Conservation (phyloP, 1,284 basidiomycete genomes). For the Moesziomyces parantarcticus region DNA sequence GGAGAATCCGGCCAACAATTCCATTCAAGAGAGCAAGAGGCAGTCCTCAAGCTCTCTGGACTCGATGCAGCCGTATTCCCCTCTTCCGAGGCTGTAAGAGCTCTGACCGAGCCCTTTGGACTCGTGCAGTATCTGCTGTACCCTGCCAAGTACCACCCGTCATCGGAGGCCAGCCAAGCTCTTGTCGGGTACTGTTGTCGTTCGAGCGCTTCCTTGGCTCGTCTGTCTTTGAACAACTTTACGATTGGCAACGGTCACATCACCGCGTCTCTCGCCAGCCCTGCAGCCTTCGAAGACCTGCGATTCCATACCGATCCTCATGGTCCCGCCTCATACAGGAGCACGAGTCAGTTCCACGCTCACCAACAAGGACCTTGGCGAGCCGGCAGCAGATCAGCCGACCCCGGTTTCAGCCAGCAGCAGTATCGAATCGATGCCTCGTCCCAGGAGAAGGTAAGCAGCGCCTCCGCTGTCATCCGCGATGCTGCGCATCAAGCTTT, state of each 20-base stretch:
- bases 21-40: neutral
- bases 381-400: too few species aligned
- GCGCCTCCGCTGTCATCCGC: too few species aligned
- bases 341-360: neutral
- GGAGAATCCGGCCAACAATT: neutral
- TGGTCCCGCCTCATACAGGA: too few species aligned
- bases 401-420: too few species aligned
- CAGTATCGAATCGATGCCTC: too few species aligned
- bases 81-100: slow-evolving; percentile 19
- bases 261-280: slow-evolving; percentile 2
- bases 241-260: slow-evolving; percentile 15
- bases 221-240: slow-evolving; percentile 20
- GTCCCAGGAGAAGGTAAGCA: too few species aligned
- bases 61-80: slow-evolving; percentile 23
- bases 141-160: neutral
- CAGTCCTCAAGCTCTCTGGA: slow-evolving; percentile 12
- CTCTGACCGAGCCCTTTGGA: slow-evolving; percentile 37
- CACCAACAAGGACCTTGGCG: neutral
- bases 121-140: slow-evolving; percentile 8
- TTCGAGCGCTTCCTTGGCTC: slow-evolving; percentile 29
- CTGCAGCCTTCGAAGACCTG: neutral
- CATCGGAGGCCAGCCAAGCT: neutral
- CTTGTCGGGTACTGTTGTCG: slow-evolving; percentile 25
- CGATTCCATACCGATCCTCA: neutral
- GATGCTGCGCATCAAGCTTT: too few species aligned